Base-by-base conservation (phyloP, 148 eudicot species). In the Oxyria digyna region DNA sequence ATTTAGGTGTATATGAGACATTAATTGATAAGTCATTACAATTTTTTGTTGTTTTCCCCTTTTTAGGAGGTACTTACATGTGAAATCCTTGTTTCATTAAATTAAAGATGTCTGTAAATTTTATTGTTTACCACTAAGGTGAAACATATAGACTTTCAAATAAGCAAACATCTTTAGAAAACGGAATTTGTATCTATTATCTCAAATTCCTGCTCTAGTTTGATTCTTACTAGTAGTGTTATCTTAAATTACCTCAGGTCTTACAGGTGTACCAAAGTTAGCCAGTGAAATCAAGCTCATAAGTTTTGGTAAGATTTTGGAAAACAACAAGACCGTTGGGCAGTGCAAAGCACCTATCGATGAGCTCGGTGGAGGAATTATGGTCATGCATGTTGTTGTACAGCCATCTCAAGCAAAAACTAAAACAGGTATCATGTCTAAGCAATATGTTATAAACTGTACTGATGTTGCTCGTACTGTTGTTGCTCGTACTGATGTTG, bases 311-410 rank as follows among this genome's bases (percentile, higher is more conserved):
- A 93, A 93, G 75, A 83, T 93, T 74, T 76, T 93, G 85, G 98
- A 93, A 72, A 93, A 93, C 79, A 85, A 74, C 82, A 93, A 81
- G 79, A 89, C 88, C 72, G 88, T 89, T 76, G 87, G 88, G 42
- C 98, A 93, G 73, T 93, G 96, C 82, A 89, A 81, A 80, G 78
- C 82, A 66, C 91, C 95, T 71, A 87, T 87, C 78, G 91, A 89
- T 42, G 98, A 93, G 79, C 95, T 87, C 69, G 79, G 89, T 54
- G 88, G 81, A 48, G 88, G 86, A 57, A 83, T 85, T 69, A 86
- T 89, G 75, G 88, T 89, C n/a, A n/a, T n/a, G n/a, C n/a, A n/a
- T n/a, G n/a, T n/a, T n/a, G n/a, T n/a, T n/a, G n/a, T n/a, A n/a
- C n/a, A n/a, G n/a, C n/a, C n/a, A n/a, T n/a, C n/a, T n/a, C n/a